Conservation (phyloP, 306 rosid genomes). For the Morella rubra region DNA sequence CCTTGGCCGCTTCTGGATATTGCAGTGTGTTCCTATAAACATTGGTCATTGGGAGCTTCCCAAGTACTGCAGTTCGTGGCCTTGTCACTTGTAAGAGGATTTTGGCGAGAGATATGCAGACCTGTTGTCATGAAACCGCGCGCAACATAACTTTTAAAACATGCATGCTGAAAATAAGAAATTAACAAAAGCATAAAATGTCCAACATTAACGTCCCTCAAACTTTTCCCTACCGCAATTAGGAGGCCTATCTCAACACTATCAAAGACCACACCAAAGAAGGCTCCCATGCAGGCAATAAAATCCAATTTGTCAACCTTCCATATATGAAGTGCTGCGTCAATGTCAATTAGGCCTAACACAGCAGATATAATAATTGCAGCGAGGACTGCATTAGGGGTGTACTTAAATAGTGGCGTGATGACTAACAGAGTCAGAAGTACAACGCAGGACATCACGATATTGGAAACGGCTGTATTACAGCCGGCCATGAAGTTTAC, state of each 20-base stretch:
- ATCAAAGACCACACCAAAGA: conserved; percentile 82
- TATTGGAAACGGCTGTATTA: conserved; percentile 80
- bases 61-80: conserved; percentile 72
- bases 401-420: conserved; percentile 90
- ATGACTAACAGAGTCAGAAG: conserved; percentile 75
- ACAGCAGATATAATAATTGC: conserved; percentile 93
- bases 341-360: conserved; percentile 72
- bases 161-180: conserved; percentile 4
- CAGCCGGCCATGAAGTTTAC: conserved; percentile 95
- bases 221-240: conserved; percentile 59
- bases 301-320: conserved; percentile 92
- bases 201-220: too few species aligned
- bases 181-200: conserved; percentile 7
- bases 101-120: conserved; percentile 87
- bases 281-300: conserved; percentile 95
- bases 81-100: conserved; percentile 83
- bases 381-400: conserved; percentile 87
- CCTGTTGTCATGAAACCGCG: conserved; percentile 43
- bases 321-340: conserved; percentile 86
- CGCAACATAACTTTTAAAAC: conserved; percentile 18
- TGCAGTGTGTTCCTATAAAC: conserved; percentile 68
- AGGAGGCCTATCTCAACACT: conserved; percentile 87
- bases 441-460: conserved; percentile 86
- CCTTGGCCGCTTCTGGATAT: conserved; percentile 58
- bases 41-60: conserved; percentile 58